These are phyloP conservation scores for Xylaria sp. DNA, from an alignment of 2,329 filamentous ascomycete species.

Conservation along the genomic window DNA sequence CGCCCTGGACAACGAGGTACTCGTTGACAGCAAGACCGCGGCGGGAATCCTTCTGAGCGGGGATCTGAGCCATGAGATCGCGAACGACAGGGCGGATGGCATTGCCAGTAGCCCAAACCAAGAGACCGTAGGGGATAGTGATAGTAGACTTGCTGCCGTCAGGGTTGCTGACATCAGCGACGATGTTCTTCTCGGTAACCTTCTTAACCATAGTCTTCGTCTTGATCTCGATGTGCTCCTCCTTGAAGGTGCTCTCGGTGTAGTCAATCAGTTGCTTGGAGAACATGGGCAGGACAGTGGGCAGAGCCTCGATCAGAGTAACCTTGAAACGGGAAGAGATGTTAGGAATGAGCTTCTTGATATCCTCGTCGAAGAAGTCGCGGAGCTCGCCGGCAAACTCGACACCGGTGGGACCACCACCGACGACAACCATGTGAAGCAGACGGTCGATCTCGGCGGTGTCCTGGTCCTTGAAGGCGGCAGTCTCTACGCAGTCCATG, in stretches of 20 bases:
- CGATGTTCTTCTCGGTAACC: slow-evolving; percentile 86
- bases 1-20: slow-evolving; percentile 95
- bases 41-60: slow-evolving; percentile 89
- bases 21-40: slow-evolving; percentile 96
- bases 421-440: slow-evolving; percentile 94
- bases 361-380: slow-evolving; percentile 97
- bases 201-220: slow-evolving; percentile 99
- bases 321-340: slow-evolving; percentile 95
- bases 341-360: slow-evolving; percentile 96
- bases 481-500: slow-evolving; percentile 99
- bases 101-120: slow-evolving; percentile 98
- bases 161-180: slow-evolving; percentile 76
- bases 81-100: slow-evolving; percentile 82
- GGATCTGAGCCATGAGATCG: slow-evolving; percentile 87
- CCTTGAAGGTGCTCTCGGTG: slow-evolving; percentile 97
- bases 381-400: slow-evolving; percentile 98
- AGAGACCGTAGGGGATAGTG: slow-evolving; percentile 84
- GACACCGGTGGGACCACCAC: slow-evolving; percentile 92
- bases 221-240: slow-evolving; percentile 95
- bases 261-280: slow-evolving; percentile 99
- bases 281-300: slow-evolving; percentile 95
- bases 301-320: slow-evolving; percentile 92
- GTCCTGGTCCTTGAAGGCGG: slow-evolving; percentile 93
- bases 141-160: slow-evolving; percentile 80
- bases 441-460: slow-evolving; percentile 85